Evolutionary conservation across 2,329 filamentous ascomycete species (phyloP), one percentile per base, ranked within the genome.

Genomic region (Cladorrhinum sp.): DNA sequence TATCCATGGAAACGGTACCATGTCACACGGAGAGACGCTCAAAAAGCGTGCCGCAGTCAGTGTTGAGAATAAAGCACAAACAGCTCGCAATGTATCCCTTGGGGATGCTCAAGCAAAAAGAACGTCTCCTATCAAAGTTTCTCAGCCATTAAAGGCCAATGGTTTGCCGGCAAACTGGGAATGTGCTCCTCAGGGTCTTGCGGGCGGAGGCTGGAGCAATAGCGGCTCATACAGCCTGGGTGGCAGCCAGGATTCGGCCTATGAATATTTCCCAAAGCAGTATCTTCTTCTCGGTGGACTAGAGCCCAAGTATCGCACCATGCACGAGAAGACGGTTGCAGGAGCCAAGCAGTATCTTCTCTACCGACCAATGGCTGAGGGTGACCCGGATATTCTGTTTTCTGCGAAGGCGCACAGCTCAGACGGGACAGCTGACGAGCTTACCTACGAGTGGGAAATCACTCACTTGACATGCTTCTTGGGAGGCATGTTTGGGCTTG

Each of bases 281-380:
- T 89, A 88, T 69, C 76, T 95, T 12, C 81, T 96, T 4, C 82
- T 96, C 1, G 90, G 91, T 60, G 92, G 92, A 0, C 79, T 86
- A 1, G 85, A 88, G 64, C 76, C 81, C 27, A 90, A 92, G 71
- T 96, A 96, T 73, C 79, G 81, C 62, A 82, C 81, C 20, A 83
- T 96, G 75, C 92, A 96, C 71, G 80, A 88, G 60, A 84, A 83
- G 59, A 83, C 86, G 3, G 83, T 88, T 27, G 83, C 88, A 4
- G 85, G 85, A 0, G 84, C 88, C 36, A 89, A 89, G 65, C 81
- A 91, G 65, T 82, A 90, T 72, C 80, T 96, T 9, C 84, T 96
- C 60, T 96, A 85, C 75, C 83, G 88, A 4, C 92, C 92, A 0
- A 89, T 95, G 85, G 82, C 86, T 20, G 82, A 85, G 6, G 82